Base-by-base conservation (phyloP, 495 filamentous ascomycete genomes). In the Penicillium cosmopolitanum region DNA sequence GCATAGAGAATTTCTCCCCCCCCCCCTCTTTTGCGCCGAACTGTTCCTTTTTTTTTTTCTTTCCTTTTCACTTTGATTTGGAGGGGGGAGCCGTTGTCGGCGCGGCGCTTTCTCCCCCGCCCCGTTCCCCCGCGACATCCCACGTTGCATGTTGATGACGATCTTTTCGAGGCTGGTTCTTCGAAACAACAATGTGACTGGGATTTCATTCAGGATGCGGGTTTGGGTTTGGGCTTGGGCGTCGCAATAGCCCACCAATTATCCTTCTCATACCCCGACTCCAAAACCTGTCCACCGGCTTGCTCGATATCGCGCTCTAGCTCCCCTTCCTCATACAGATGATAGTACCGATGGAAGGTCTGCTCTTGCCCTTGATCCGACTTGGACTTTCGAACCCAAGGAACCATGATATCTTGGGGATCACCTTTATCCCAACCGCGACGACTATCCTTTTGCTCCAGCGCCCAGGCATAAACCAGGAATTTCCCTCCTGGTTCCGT, bases 381-480 rank as follows among this genome's bases (percentile, higher is more conserved):
- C 51, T 51, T 57, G 50, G 36, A 65, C 63, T 82, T 82, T 73
- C 93, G 80, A 12, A 98, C 91, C 95, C 95, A 98, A 15, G 95
- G 95, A 48, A 98, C 95, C 83, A 98, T 91, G 58, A 96, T 85
- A 77, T 98, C 95, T 73, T 98, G 93, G 57, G 87, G 84, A 65
- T 89, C 84, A 15, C 87, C 88, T 67, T 93, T 89, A 61, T 91
- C 89, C 95, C 94, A 98, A 18, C 95, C 95, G 66, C 95, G 80
- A 56, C 96, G 88, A 70, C 93, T 97, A 58, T 75, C 77, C 71
- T 90, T 89, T 73, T 98, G 95, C 77, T 98, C 95, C 23, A 98
- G 81, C 3, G 95, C 95, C 95, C 95, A 98, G n/a, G 94, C 95
- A 70, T 94, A 96, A 23, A 97, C 80, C 59, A 98, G 73, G 16